Conservation (phyloP, 306 rosid genomes). For the Glycine tomentella region DNA sequence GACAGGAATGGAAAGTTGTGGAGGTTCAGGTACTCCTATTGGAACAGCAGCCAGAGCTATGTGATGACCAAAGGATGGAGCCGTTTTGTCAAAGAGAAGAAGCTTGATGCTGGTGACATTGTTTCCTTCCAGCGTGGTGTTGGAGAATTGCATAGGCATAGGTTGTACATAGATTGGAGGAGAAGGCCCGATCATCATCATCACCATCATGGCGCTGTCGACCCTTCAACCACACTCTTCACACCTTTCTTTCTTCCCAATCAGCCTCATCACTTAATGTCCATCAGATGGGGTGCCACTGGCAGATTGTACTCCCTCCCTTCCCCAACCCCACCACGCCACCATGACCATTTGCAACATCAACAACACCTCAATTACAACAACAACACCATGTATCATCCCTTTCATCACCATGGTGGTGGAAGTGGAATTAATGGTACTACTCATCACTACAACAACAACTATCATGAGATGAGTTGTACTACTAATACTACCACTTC, state of each 20-base stretch:
- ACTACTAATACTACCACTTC: background rate
- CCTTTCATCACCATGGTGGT: constrained; percentile 34
- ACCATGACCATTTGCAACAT: constrained; percentile 22
- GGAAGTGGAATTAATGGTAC: constrained; percentile 2
- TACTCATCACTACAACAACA: constrained; percentile 14
- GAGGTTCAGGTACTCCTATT: constrained; percentile 90
- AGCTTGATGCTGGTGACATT: constrained; percentile 83
- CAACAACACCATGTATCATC: constrained; percentile 37
- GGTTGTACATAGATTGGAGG: constrained; percentile 79
- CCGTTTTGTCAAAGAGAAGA: constrained; percentile 88
- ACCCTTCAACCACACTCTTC: constrained; percentile 34
- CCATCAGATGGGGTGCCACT: constrained; percentile 54
- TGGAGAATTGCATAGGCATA: constrained; percentile 59
- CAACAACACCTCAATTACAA: constrained; percentile 35
- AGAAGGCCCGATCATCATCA: constrained; percentile 49
- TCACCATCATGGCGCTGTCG: constrained; percentile 18
- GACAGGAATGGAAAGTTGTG: constrained; percentile 77
- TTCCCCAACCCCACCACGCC: constrained; percentile 24
- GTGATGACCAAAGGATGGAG: constrained; percentile 98
- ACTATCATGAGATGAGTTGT: constrained; percentile 38
- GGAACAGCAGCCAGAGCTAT: constrained; percentile 96
- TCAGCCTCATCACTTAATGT: constrained; percentile 45
- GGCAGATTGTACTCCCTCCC: constrained; percentile 61
- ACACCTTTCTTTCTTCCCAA: constrained; percentile 56
- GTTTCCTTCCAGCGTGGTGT: constrained; percentile 85